Evolutionary conservation across 768 basidiomycete species (phyloP), one percentile per base, ranked within the genome.

Genomic region (Lactarius indigo): DNA sequence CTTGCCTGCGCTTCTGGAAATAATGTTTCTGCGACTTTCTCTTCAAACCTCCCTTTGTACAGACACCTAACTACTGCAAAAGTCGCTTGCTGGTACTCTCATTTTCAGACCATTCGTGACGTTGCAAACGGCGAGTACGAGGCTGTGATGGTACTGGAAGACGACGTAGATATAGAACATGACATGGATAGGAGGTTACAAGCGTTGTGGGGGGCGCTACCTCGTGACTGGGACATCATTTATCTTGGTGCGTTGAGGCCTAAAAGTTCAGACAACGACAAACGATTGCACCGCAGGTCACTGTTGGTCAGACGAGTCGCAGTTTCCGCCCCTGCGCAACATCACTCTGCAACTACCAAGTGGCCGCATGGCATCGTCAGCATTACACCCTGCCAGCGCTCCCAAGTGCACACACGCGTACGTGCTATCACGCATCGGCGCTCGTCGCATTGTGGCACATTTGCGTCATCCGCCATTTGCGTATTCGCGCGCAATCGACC

Each of bases 371-470:
- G 56, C 65, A 55, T 41, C 56, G 30, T 74, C 76, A 23, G 73
- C 74, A 30, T 74, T 92, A 23, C 84, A 89, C 71, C 85, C 83
- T 0, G 90, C 91, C 1, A 76, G 72, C 64, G 75, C 77, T 1
- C 89, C 91, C 0, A 86, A 86, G 71, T 91, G 89, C 74, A 90
- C 87, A 1, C 91, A 92, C 65, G 89, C 85, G 2, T 91, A 92
- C 70, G 85, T 80, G 0, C 76, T 91, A 30, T 87, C 88, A 2
- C 77, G 77, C 26, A 61, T 73, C 0, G 89, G 90, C 28, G 90
- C 89, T 0, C 82, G 82, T 6, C 81, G 83, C n/a, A 77, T 91
- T 20, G 76, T 87, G 1, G 78, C 80, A 17, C 82, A 89, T 70
- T 79, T 91, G 28, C 82, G 79, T 0, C 78, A 88, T 68, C 80